Evolutionary conservation across 148 eudicot species (phyloP).

Genomic region (Rhododendron williamsianum): DNA sequence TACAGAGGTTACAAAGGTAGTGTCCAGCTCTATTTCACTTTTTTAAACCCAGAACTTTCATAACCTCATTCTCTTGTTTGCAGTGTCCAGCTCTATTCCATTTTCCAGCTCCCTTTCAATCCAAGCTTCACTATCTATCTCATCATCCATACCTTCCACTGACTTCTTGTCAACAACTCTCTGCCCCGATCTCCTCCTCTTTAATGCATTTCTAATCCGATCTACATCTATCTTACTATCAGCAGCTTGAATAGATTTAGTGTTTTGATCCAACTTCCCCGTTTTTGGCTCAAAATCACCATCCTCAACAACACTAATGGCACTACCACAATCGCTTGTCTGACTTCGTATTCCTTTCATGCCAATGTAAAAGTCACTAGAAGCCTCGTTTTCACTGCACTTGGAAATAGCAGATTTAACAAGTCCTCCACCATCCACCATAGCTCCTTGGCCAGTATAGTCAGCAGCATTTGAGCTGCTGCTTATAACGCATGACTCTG

Average conservation of each 20-base stretch:
- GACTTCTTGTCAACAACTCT: slow-evolving; percentile 29
- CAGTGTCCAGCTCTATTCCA: slow-evolving; percentile 39
- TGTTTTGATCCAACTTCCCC: slow-evolving; percentile 7
- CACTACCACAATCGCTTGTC: slow-evolving; percentile 42
- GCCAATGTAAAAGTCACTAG: slow-evolving; percentile 2
- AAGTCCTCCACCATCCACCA: slow-evolving; percentile 3
- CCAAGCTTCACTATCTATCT: slow-evolving; percentile 38
- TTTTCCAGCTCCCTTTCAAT: slow-evolving; percentile 60
- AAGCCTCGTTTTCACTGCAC: slow-evolving; percentile 17
- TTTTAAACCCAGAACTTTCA: slow-evolving; percentile 13
- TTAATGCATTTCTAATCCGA: slow-evolving; percentile 23
- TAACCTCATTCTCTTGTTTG: slow-evolving; percentile 23
- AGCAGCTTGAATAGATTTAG: slow-evolving; percentile 22
- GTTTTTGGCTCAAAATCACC: slow-evolving; percentile 22
- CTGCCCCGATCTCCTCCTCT: slow-evolving; percentile 20
- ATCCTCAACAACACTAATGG: slow-evolving; percentile 37
- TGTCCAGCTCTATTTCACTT: slow-evolving; percentile 36
- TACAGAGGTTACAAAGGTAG: slow-evolving; percentile 6
- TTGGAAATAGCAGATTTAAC: slow-evolving; percentile 11
- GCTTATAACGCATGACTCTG: slow-evolving; percentile 27
- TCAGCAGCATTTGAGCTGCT: slow-evolving; percentile 16
- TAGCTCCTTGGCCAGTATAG: slow-evolving; percentile 15
- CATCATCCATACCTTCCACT: slow-evolving; percentile 16
- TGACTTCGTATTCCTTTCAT: slow-evolving; percentile 16
- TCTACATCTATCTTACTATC: slow-evolving; percentile 32